Evolutionary conservation across 1,139 yeast genomes (phyloP).

Genomic region (Suhomyces panamericanus): DNA sequence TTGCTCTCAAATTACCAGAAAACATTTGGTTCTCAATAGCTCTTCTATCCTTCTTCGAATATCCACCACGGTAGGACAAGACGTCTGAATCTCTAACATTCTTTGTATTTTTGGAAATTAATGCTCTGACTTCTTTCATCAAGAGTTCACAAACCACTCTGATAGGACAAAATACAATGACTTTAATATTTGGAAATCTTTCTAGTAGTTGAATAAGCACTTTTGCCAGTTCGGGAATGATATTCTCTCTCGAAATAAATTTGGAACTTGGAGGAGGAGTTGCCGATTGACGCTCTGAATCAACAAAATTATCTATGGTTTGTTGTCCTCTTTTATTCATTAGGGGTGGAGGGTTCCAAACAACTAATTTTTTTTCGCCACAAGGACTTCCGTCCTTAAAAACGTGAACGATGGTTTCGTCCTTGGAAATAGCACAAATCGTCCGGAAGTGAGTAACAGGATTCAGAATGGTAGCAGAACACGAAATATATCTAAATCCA

Average conservation of each 20-base stretch:
- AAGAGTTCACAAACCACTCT: conserved; percentile 82
- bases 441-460: conserved; percentile 71
- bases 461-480: conserved; percentile 86
- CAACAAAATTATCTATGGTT: background rate
- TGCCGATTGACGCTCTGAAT: background rate
- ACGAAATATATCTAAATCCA: conserved; percentile 66
- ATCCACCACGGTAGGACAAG: conserved; percentile 95
- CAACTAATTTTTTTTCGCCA: conserved; percentile 69
- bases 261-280: conserved; percentile 9
- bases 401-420: conserved; percentile 50
- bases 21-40: conserved; percentile 89
- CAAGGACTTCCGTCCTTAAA: conserved; percentile 85
- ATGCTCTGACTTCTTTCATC: conserved; percentile 73
- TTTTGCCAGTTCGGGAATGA: conserved; percentile 74
- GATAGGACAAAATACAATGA: conserved; percentile 87
- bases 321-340: conserved; percentile 54
- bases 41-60: conserved; percentile 80
- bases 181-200: conserved; percentile 55
- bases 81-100: conserved; percentile 53
- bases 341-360: conserved; percentile 80
- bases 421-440: conserved; percentile 62
- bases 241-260: conserved; percentile 57
- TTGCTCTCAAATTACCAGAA: conserved; percentile 77
- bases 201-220: conserved; percentile 62
- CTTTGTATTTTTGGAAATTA: conserved; percentile 29